phyloP scores from a whole-genome alignment of 108 stramenopile species.

The Stephanodiscus triporus region DNA sequence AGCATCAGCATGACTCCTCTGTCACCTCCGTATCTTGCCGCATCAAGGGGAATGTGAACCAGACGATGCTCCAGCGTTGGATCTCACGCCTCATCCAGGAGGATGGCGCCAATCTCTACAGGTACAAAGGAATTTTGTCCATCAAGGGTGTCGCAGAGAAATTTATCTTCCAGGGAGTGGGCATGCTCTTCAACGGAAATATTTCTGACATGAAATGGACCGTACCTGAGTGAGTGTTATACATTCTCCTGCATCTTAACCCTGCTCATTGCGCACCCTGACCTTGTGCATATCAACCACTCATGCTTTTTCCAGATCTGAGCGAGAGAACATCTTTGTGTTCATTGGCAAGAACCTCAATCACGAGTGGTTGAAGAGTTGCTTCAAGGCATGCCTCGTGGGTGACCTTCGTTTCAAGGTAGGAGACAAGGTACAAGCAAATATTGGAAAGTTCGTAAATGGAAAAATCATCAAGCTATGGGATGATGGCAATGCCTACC shows the following conservation, averaged over 20 bases:
- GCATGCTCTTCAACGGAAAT: conserved; percentile 82
- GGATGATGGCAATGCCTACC: conserved; percentile 90
- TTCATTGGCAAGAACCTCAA: conserved; percentile 92
- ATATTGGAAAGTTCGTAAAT: conserved; percentile 55
- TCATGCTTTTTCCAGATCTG: conserved; percentile 12
- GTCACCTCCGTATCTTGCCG: conserved; percentile 69
- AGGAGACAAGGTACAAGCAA: conserved; percentile 65
- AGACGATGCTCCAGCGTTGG: conserved; percentile 64
- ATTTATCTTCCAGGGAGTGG: conserved; percentile 96
- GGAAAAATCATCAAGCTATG: conserved; percentile 66
- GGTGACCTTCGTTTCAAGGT: conserved; percentile 66
- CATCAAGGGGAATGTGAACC: conserved; percentile 72
- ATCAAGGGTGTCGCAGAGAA: conserved; percentile 84
- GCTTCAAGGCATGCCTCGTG: conserved; percentile 74
- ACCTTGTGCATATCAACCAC: neutral
- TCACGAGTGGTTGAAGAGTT: conserved; percentile 53
- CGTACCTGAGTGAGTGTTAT: conserved; percentile 36
- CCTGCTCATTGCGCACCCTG: conserved; percentile 1
- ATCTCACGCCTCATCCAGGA: conserved; percentile 73
- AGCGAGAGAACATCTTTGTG: conserved; percentile 76
- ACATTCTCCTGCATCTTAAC: neutral
- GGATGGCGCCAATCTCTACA: conserved; percentile 88
- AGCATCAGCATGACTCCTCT: conserved; percentile 77
- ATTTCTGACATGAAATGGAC: conserved; percentile 53
- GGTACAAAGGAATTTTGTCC: conserved; percentile 93